Percentiles rank a stretch among this genome's conserved stretches.
Conservation (phyloP, 257 asterid species). For the Solanum megistacrolobum region DNA sequence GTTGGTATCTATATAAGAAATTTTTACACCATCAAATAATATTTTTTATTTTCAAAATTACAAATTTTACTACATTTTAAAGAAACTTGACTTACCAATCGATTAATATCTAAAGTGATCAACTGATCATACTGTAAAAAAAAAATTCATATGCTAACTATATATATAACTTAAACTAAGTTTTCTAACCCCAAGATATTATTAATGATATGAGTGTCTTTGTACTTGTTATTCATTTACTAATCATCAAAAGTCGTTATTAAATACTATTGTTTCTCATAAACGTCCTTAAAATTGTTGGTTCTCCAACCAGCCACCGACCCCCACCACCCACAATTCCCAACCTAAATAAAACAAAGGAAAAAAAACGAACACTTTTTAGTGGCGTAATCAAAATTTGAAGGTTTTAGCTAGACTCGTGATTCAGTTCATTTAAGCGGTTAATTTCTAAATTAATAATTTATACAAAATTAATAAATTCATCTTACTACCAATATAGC, state of each 20-base stretch:
- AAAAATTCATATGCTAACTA: not conserved
- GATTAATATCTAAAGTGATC: not conserved
- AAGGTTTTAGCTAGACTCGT: accelerated
- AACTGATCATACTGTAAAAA: not conserved
- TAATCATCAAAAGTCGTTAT: not conserved
- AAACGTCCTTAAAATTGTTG: not conserved
- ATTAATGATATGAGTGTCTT: not conserved
- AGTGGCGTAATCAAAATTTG: not conserved
- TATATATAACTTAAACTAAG: not conserved
- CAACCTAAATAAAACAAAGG: not conserved
- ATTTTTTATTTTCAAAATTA: not conserved
- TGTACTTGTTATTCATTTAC: not conserved
- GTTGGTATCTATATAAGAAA: not conserved
- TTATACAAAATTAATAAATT: not conserved
- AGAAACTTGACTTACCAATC: not conserved
- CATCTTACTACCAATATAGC: not conserved
- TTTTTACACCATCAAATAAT: not conserved
- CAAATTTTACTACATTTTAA: not conserved
- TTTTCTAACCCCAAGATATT: not conserved
- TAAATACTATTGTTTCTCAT: not conserved
- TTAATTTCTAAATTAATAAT: not conserved
- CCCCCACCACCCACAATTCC: not conserved
- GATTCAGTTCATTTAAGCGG: not conserved
- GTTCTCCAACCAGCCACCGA: not conserved
- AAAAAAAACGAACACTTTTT: not conserved